Percentiles rank a stretch among this genome's conserved stretches.
These are phyloP conservation scores for Zygosaccharomyces pseudorouxii DNA, from an alignment of 805 yeast species.

Conservation along the genomic window DNA sequence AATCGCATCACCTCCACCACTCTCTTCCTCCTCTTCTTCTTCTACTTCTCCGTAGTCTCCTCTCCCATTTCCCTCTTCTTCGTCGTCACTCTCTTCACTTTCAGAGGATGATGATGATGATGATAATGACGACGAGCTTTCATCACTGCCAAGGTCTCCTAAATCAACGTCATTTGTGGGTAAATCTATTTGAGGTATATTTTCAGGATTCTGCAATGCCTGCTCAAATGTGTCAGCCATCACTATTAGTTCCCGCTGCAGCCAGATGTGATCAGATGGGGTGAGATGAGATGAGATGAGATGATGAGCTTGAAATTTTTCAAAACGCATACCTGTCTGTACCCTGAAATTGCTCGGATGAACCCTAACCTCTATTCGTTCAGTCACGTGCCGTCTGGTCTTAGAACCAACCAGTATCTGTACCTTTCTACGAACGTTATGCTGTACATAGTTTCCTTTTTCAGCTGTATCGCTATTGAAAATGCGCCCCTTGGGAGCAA, in stretches of 20 bases:
- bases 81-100: slow-evolving; percentile 22
- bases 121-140: slow-evolving; percentile 15
- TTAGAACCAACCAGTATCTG: no score
- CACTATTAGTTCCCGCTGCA: slow-evolving; percentile 4
- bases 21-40: slow-evolving; percentile 42
- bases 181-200: slow-evolving; percentile 2
- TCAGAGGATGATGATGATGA: slow-evolving; percentile 20
- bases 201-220: slow-evolving; percentile 21
- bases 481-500: no score
- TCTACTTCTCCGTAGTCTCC: slow-evolving; percentile 14
- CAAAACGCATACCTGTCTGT: background rate
- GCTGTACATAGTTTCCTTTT: no score
- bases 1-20: slow-evolving; percentile 57
- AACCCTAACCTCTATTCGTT: no score
- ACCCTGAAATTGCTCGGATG: no score
- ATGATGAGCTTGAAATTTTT: slow-evolving; percentile 11
- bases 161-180: slow-evolving; percentile 22
- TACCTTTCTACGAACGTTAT: no score
- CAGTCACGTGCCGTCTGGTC: no score
- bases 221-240: slow-evolving; percentile 22
- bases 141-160: slow-evolving; percentile 15
- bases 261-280: slow-evolving; percentile 9
- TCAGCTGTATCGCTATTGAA: no score
- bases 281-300: slow-evolving; percentile 8
- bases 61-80: slow-evolving; percentile 11